These are phyloP conservation scores for Boletus coccyginus DNA, from an alignment of 768 basidiomycete species.

Conservation along the genomic window DNA sequence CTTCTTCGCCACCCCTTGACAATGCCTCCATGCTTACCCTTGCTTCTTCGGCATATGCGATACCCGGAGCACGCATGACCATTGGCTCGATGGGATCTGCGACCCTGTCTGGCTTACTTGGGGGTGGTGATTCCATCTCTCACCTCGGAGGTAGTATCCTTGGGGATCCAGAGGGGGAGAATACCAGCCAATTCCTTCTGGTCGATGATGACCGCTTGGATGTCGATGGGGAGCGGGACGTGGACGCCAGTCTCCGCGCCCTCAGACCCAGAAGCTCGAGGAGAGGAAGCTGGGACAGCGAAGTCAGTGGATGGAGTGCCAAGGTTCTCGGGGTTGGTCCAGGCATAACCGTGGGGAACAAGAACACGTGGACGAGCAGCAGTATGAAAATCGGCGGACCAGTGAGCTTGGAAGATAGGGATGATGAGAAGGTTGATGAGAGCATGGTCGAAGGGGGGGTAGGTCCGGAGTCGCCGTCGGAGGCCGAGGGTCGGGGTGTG, in stretches of 20 bases:
- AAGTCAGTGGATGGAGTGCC: conserved; percentile 86
- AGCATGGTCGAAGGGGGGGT: conserved; percentile 13
- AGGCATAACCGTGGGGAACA: conserved; percentile 47
- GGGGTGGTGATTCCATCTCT: conserved; percentile 60
- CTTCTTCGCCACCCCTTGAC: conserved; percentile 85
- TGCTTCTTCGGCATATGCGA: conserved; percentile 88
- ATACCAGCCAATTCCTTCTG: conserved; percentile 62
- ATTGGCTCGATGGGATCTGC: conserved; percentile 42
- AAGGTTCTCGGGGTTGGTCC: conserved; percentile 47
- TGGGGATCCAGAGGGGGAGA: conserved; percentile 54
- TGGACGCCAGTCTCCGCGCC: conserved; percentile 88
- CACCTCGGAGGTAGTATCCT: conserved; percentile 64
- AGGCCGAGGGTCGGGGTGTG: conserved; percentile 7
- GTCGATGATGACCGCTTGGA: conserved; percentile 66
- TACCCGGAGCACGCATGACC: conserved; percentile 54
- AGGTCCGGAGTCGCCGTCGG: conserved; percentile 6
- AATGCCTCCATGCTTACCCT: conserved; percentile 93
- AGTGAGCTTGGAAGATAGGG: conserved; percentile 46
- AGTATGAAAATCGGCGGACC: conserved; percentile 56
- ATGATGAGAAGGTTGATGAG: conserved; percentile 32
- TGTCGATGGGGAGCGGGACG: conserved; percentile 53
- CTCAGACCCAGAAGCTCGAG: conserved; percentile 82
- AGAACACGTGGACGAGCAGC: conserved; percentile 59
- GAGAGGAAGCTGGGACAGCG: conserved; percentile 90
- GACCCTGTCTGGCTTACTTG: conserved; percentile 49